phyloP scores from a whole-genome alignment of 225 moss, liverwort and hornwort species.

The Bryoerythrophyllum caledonicum region DNA sequence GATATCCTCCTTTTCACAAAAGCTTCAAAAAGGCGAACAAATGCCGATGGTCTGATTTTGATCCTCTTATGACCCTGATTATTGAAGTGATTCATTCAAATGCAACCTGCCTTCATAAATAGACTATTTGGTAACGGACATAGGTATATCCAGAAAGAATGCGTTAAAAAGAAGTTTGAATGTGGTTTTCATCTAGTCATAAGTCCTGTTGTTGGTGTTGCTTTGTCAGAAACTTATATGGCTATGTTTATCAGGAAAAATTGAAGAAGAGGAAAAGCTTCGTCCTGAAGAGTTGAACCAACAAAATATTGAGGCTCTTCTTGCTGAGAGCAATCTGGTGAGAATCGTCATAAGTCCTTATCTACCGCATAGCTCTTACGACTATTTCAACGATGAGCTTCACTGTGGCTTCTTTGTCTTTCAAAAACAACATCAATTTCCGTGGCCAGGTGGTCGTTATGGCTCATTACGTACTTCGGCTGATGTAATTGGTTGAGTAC shows the following conservation, averaged over 20 bases:
- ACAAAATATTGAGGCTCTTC: conserved; percentile 97
- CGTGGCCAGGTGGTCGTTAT: neutral
- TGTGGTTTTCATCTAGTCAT: conserved; percentile 12
- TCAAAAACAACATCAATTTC: neutral
- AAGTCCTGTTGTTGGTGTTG: conserved; percentile 20
- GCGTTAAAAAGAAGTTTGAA: neutral
- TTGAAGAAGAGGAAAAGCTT: conserved; percentile 72
- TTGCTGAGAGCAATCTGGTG: conserved; percentile 94
- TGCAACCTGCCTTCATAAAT: neutral
- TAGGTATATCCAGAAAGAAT: neutral
- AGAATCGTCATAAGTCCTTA: neutral
- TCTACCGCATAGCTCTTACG: conserved; percentile 13
- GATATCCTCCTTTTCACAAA: conserved; percentile 97
- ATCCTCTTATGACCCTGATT: conserved; percentile 13
- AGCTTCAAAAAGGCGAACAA: conserved; percentile 65
- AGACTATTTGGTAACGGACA: conserved; percentile 1
- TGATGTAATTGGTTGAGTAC: conserved; percentile 1
- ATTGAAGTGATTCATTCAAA: neutral
- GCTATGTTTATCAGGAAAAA: conserved; percentile 48
- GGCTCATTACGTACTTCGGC: neutral
- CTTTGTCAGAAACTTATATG: conserved; percentile 29
- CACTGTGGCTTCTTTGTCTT: conserved; percentile 8
- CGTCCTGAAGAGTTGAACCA: conserved; percentile 96
- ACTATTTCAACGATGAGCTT: conserved; percentile 18
- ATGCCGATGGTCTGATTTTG: conserved; percentile 57